Base-by-base conservation (phyloP, 1,284 basidiomycete species). In the Leccinum fuscescens region DNA sequence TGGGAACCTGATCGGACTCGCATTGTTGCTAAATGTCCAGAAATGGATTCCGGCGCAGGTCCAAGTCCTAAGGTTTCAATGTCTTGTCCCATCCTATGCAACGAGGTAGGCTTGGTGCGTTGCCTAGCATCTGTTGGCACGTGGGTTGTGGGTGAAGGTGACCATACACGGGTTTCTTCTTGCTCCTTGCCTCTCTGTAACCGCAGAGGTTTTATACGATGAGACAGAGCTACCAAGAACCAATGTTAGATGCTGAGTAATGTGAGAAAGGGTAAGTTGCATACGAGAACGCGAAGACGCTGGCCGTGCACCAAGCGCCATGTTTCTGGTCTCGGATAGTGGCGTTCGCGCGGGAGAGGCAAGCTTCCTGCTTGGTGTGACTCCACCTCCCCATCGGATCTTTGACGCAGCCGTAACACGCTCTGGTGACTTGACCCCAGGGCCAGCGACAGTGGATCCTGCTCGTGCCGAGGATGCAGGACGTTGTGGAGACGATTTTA, bases 331-430 rank as follows among this genome's bases (percentile, higher is more conserved):
- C 54, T 79, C 77, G 6, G 63, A 65, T 22, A 78, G 73, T 8
- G 81, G 80, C 56, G 76, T 77, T 60, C 78, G 74, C 11, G 70
- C 66, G 7, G 79, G 80, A 6, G 80, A 79, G 57, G 80, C 73
- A 1, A 76, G 67, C 55, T 77, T 77, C 54, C 62, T 72, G 64
- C 65, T 74, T 6, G 66, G 61, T 15, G 69, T 63, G 35, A 66
- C 54, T 9, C 62, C 72, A 49, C 62, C 62, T 50, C 57, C 62
- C 20, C 60, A 62, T 15, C 63, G 68, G 55, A 68, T 57, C 57
- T 63, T 70, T 24, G 73, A 62, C 8, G 51, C 54, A 22, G 56
- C 60, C 4, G 53, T 55, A 44, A 54, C 55, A 15, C 60, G 72
- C n/a, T 37, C 53, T 14, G 73, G 73, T 11, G 72, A 69, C 56